phyloP scores from a whole-genome alignment of 169 alveolate genomes.

The Perkinsus marinus region DNA sequence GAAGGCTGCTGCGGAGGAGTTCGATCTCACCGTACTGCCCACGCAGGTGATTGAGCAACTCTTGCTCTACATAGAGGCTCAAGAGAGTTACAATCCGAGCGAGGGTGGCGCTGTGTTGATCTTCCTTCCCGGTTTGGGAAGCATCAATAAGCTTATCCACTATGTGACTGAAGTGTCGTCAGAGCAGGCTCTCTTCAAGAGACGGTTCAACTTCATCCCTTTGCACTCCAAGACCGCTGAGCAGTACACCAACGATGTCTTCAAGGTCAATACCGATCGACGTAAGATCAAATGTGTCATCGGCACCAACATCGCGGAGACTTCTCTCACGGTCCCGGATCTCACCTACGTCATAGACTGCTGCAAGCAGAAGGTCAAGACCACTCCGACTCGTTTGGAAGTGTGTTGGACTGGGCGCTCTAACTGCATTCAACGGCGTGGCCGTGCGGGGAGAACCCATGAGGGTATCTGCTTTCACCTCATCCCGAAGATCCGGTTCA shows the following conservation, averaged over 20 bases:
- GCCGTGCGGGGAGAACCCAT: constrained; percentile 82
- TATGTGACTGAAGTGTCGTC: background rate
- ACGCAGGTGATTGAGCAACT: background rate
- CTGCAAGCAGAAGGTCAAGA: constrained; percentile 55
- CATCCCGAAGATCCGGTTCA: constrained; percentile 33
- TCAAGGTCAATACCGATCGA: constrained; percentile 35
- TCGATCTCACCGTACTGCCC: background rate
- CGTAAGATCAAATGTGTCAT: constrained; percentile 55
- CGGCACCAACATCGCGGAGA: constrained; percentile 82
- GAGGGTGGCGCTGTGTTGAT: background rate
- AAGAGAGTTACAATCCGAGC: background rate
- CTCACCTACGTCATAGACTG: constrained; percentile 69
- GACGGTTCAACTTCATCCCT: background rate
- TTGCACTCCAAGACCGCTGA: constrained; percentile 26
- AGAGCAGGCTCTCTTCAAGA: background rate
- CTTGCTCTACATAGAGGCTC: background rate
- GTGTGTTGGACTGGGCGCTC: constrained; percentile 65
- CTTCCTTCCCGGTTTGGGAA: background rate
- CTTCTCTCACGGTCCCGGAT: constrained; percentile 79
- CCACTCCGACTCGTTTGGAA: constrained; percentile 49
- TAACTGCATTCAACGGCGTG: constrained; percentile 69
- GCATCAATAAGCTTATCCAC: background rate
- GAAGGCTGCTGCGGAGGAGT: background rate
- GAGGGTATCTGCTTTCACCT: constrained; percentile 73
- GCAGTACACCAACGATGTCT: constrained; percentile 35